Evolutionary conservation across 1,139 yeast genomes (phyloP), one percentile per base, ranked within the genome.

Genomic region (Diutina mesorugosa): DNA sequence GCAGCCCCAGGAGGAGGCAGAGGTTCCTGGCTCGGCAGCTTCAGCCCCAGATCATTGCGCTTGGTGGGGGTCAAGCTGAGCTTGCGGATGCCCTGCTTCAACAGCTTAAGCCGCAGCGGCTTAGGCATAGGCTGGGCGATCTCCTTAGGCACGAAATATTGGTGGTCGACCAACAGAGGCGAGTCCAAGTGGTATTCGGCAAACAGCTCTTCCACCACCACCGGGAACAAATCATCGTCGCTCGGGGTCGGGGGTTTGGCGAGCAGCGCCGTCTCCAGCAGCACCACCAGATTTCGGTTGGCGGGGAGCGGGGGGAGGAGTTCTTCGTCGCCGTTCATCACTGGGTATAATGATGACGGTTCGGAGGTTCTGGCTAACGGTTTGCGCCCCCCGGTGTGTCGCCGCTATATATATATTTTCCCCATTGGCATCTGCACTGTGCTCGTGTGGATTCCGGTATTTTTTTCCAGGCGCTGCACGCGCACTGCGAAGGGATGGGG

Each of bases 11-110:
- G 41, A 9, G n/a, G n/a, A 12, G 30, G 28, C 47, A 45, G 47
- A 18, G 26, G 35, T 10, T 10, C 30, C 9, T 47, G 50, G 30
- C 29, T 47, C 50, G 30, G 21, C 35, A n/a, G 16, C 21, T 14
- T 26, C 30, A 28, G 16, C 30, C 14, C 35, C 51, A 10, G 51
- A 3, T 16, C 38, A 16, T 10, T n/a, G 12, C 41, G 41, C n/a
- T 35, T 35, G n/a, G n/a, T 50, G 14, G 53, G 41, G 10, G 53
- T 32, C 45, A 50, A 50, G 35, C 53, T 50, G 26, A 72, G 63
- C 62, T 71, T 70, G 55, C 74, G 62, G 41, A 72, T 70, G 2
- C 75, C 74, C 45, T 72, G 72, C 57, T 72, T 74, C 55, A 76
- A 64, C 58, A 73, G 68, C 60, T 73, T 72, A 59, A 75, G 68